phyloP scores from a whole-genome alignment of 1,139 yeast species.

The Taphrina populina region DNA sequence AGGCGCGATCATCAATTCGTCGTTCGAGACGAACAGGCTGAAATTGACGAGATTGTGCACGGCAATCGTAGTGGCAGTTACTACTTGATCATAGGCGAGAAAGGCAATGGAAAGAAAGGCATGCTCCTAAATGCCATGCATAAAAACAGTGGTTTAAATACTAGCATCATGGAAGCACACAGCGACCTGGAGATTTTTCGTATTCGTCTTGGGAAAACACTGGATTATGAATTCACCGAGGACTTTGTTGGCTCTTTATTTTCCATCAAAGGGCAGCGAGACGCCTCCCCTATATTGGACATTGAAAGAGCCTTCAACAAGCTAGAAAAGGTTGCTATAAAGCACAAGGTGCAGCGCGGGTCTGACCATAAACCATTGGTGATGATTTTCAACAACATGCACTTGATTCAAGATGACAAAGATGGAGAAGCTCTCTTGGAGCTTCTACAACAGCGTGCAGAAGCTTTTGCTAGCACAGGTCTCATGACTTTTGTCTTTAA shows the following conservation, averaged over 20 bases:
- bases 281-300: conserved; percentile 76
- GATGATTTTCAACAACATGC: conserved; percentile 70
- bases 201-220: conserved; percentile 70
- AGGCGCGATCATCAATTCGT: conserved; percentile 46
- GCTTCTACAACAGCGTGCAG: conserved; percentile 79
- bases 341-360: conserved; percentile 46
- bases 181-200: conserved; percentile 84
- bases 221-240: conserved; percentile 71
- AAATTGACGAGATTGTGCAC: conserved; percentile 63
- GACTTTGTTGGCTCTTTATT: conserved; percentile 81
- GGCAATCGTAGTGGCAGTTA: conserved; percentile 69
- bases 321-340: conserved; percentile 68
- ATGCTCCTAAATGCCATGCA: conserved; percentile 68
- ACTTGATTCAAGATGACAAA: conserved; percentile 67
- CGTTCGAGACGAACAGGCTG: conserved; percentile 64
- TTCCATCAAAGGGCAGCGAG: conserved; percentile 82
- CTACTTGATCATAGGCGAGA: conserved; percentile 73
- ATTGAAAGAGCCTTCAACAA: conserved; percentile 79
- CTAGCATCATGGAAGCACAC: conserved; percentile 76
- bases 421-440: conserved; percentile 72
- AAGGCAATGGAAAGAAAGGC: conserved; percentile 83
- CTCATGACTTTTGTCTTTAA: conserved; percentile 73
- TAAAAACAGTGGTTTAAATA: conserved; percentile 62
- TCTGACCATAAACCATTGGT: conserved; percentile 58
- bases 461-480: conserved; percentile 71